These are phyloP conservation scores for Primulina eburnea DNA, from an alignment of 257 asterid genomes.

Conservation along the genomic window DNA sequence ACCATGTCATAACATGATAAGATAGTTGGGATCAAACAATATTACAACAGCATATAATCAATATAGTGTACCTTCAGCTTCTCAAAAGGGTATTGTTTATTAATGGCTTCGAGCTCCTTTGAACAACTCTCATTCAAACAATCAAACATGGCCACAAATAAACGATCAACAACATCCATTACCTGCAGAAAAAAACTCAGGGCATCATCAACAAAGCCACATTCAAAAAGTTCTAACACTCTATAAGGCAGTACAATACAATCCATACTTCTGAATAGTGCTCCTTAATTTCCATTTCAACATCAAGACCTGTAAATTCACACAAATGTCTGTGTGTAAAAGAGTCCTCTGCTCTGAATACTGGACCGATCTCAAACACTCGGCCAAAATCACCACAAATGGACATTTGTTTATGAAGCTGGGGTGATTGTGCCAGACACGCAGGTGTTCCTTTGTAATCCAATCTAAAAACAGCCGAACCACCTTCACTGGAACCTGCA, in stretches of 20 bases:
- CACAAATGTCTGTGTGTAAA: constrained; percentile 93
- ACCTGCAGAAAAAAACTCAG: constrained; percentile 51
- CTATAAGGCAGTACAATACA: not conserved
- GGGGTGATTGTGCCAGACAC: constrained; percentile 83
- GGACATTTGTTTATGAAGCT: constrained; percentile 61
- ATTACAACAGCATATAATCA: not conserved
- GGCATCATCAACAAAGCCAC: constrained; percentile 1
- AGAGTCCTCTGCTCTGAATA: constrained; percentile 89
- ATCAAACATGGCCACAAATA: constrained; percentile 85
- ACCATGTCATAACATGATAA: not conserved
- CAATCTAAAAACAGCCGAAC: constrained; percentile 52
- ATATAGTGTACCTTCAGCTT: constrained; percentile 58
- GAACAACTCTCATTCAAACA: constrained; percentile 57
- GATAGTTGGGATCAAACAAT: not conserved
- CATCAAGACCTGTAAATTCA: constrained; percentile 91
- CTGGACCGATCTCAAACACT: constrained; percentile 88
- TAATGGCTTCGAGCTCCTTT: constrained; percentile 76
- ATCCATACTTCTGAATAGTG: constrained; percentile 77
- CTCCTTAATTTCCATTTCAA: constrained; percentile 90
- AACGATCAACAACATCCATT: constrained; percentile 77
- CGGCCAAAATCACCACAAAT: constrained; percentile 84
- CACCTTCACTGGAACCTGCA: constrained; percentile 58
- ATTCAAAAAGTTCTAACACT: constrained; percentile 14
- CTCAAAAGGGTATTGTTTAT: constrained; percentile 78
- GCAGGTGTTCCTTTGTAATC: constrained; percentile 50